Conservation (phyloP, 208 protist genomes). For the Acanthamoeba rhysodes region DNA sequence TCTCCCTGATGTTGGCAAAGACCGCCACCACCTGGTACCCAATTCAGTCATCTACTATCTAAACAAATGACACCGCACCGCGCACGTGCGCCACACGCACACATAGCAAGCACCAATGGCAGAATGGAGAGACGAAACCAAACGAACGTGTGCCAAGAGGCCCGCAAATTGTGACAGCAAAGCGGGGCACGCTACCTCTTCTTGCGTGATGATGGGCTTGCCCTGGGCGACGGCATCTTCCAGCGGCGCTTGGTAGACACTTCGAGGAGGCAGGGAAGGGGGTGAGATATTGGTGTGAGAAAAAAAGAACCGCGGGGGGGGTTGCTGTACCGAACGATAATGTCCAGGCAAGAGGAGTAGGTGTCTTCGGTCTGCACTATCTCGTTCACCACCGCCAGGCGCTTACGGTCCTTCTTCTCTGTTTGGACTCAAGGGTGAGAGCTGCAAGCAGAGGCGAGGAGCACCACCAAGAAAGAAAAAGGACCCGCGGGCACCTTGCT, state of each 20-base stretch:
- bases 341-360: constrained; percentile 44
- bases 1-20: constrained; percentile 67
- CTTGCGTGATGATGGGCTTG: neutral
- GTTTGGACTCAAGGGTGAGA: neutral
- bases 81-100: too few species aligned
- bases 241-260: neutral
- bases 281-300: neutral
- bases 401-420: constrained; percentile 53
- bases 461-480: neutral
- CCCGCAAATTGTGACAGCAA: too few species aligned
- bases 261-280: neutral
- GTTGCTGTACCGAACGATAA: constrained; percentile 22
- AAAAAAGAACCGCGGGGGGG: neutral
- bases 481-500: neutral
- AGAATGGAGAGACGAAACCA: neutral
- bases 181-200: too few species aligned
- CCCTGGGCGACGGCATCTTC: constrained; percentile 3
- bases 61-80: too few species aligned
- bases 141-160: too few species aligned
- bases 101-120: neutral
- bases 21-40: neutral
- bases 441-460: neutral
- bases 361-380: constrained; percentile 55
- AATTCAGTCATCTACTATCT: neutral
- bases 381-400: constrained; percentile 24